Percentiles rank a stretch among this genome's conserved stretches.
These are phyloP conservation scores for Podaxis carcinomalis DNA, from an alignment of 768 basidiomycete genomes.

Conservation along the genomic window DNA sequence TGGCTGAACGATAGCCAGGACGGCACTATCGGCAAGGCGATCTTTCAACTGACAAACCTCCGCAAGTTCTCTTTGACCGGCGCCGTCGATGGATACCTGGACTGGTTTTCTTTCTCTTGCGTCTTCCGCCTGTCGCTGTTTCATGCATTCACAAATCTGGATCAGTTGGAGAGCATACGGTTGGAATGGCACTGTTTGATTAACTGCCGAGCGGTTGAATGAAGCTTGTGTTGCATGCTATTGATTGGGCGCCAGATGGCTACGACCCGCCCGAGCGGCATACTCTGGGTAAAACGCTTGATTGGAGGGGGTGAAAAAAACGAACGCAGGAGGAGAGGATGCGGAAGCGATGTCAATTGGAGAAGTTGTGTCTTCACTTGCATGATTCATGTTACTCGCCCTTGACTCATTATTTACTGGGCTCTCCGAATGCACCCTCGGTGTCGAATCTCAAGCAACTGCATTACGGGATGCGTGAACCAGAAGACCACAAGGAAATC, in stretches of 20 bases:
- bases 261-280: not conserved
- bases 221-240: not conserved
- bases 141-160: not conserved
- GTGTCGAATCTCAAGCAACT: not conserved
- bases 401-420: not conserved
- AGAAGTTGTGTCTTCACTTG: not conserved
- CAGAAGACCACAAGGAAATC: not conserved
- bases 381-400: not conserved
- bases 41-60: not conserved
- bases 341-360: not conserved
- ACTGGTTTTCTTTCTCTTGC: not conserved
- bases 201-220: not conserved
- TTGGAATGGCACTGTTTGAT: not conserved
- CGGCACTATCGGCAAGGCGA: not conserved
- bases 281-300: not conserved
- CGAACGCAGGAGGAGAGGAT: not conserved
- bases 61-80: not conserved
- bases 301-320: not conserved
- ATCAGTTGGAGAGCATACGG: not conserved
- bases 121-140: not conserved
- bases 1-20: not conserved
- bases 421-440: not conserved
- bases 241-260: not conserved
- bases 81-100: slow-evolving; percentile 1
- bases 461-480: not conserved